Conservation (phyloP, 352 stramenopile genomes). For the Phytopythium aichiense region DNA sequence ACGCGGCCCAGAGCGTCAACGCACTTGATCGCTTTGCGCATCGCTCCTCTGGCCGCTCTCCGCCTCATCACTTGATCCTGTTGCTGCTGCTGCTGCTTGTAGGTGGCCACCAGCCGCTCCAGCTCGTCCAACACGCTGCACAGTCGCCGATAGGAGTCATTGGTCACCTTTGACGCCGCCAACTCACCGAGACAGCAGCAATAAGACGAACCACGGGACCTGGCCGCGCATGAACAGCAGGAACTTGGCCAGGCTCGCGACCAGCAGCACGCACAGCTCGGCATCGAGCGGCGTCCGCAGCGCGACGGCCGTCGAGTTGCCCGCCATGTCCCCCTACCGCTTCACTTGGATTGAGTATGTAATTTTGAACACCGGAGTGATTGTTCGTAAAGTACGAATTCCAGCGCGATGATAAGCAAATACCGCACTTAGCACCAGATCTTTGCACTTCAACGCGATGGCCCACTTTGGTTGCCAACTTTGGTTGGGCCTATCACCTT, state of each 20-base stretch:
- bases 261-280: slow-evolving; percentile 33
- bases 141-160: not conserved
- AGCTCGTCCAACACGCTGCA: slow-evolving; percentile 31
- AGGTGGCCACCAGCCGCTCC: slow-evolving; percentile 17
- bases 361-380: not conserved
- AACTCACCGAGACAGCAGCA: not conserved
- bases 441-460: not conserved
- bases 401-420: not conserved
- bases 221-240: slow-evolving; percentile 65
- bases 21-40: slow-evolving; percentile 53
- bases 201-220: slow-evolving; percentile 44
- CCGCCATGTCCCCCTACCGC: not conserved
- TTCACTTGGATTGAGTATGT: too few relatives aligned
- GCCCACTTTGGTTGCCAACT: too few relatives aligned
- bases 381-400: not conserved
- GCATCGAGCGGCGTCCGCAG: slow-evolving; percentile 46
- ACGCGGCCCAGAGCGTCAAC: slow-evolving; percentile 28
- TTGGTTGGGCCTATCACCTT: not conserved
- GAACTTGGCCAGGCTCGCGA: slow-evolving; percentile 38
- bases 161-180: not conserved
- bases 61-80: slow-evolving; percentile 12
- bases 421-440: not conserved
- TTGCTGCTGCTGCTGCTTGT: slow-evolving; percentile 13
- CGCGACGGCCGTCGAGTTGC: slow-evolving; percentile 16
- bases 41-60: slow-evolving; percentile 18